These are phyloP conservation scores for Calonectria pseudoturangicola DNA, from an alignment of 2,329 filamentous ascomycete species.

Conservation along the genomic window DNA sequence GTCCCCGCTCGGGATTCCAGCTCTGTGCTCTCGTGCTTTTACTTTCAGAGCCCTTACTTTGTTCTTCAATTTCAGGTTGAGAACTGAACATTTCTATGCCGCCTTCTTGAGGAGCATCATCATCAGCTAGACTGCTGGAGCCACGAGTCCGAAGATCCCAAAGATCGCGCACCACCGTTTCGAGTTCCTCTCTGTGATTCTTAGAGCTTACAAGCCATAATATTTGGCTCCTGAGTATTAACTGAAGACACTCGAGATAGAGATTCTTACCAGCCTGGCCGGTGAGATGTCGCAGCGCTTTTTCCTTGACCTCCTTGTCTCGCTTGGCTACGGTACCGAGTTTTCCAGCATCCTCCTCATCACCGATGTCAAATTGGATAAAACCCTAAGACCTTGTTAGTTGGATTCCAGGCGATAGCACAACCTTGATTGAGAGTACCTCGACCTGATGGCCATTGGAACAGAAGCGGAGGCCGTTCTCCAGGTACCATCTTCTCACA, in stretches of 20 bases:
- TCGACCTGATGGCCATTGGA: constrained; percentile 87
- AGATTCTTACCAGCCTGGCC: constrained; percentile 84
- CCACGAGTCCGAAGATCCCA: constrained; percentile 83
- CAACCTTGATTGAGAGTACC: constrained; percentile 63
- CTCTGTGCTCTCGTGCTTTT: constrained; percentile 58
- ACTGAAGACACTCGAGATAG: constrained; percentile 88
- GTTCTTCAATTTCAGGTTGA: constrained; percentile 54
- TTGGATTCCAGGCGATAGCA: not conserved
- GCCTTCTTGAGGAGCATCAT: constrained; percentile 52
- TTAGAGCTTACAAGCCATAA: constrained; percentile 81
- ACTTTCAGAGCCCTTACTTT: constrained; percentile 27
- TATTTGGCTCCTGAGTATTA: constrained; percentile 89
- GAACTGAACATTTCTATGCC: constrained; percentile 63
- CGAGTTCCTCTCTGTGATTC: constrained; percentile 82
- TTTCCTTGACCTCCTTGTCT: constrained; percentile 75
- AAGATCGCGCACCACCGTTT: constrained; percentile 86
- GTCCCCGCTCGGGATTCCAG: constrained; percentile 67
- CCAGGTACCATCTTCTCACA: constrained; percentile 81
- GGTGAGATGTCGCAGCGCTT: constrained; percentile 72
- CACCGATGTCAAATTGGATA: constrained; percentile 74
- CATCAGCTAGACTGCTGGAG: constrained; percentile 61
- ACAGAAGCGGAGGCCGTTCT: constrained; percentile 87
- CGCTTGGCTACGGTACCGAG: constrained; percentile 73
- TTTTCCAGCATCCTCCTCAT: constrained; percentile 82
- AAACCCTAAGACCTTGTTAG: constrained; percentile 64